Evolutionary conservation across 768 basidiomycete genomes (phyloP), one percentile per base, ranked within the genome.

Genomic region (Russula griseocarnosa): DNA sequence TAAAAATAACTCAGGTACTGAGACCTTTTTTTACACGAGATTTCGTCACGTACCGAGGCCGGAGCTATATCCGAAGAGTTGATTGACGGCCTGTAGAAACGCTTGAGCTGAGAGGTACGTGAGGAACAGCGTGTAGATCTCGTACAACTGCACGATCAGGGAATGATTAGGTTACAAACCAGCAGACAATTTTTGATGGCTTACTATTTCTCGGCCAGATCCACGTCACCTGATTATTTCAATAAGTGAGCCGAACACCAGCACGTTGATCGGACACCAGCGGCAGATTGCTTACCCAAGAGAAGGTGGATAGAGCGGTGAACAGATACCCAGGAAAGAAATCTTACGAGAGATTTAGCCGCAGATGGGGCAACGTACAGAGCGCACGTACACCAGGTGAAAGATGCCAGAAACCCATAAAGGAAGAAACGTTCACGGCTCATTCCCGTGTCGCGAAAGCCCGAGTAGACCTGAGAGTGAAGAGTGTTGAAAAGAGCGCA

Each of bases 401-500:
- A 85, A 28, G 74, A 76, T 10, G 72, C 82, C 2, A 78, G 60
- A 71, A 88, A 87, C 5, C 79, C 83, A 69, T 81, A 84, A 62
- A 84, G 67, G 79, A 93, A 93, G 79, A 92, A 94, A 7, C 84
- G 80, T 72, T 89, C 87, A 60, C 92, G 84, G 66, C 82, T 84
- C 50, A 92, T 75, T 42, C 88, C 88, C 3, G 81, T 78, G 32
- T 74, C 79, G 16, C 87, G 86, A 20, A 81, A 80, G 52, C 88
- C 88, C 3, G 83, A 78, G 67, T 88, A 88, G 60, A 80, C 75
- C 58, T 85, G 82, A 0, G 85, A 84, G 73, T 93, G 91, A 0
- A 91, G 78, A 1, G 89, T 90, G 69, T 91, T 91, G 75, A 91
- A 89, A 38, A 83, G 70, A 2, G 88, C 86, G 67, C 90, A 90